These are phyloP conservation scores for Mycena galopus DNA, from an alignment of 768 basidiomycete genomes.

Conservation along the genomic window DNA sequence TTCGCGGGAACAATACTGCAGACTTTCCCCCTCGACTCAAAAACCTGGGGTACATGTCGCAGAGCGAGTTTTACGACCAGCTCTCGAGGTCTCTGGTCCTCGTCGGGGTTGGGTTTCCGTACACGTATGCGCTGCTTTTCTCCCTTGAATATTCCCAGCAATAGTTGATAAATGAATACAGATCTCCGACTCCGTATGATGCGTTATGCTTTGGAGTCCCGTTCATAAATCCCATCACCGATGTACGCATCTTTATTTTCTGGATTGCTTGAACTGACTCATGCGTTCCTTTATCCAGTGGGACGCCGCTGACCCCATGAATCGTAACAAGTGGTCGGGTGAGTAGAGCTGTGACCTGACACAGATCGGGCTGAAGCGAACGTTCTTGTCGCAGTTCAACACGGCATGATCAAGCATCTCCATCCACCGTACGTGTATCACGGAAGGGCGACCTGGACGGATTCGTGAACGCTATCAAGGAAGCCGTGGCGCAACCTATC, in stretches of 20 bases:
- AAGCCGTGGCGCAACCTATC: slow-evolving; percentile 45
- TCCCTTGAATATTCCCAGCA: no score
- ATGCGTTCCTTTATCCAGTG: no score
- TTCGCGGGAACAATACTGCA: background rate
- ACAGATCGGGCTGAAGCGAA: no score
- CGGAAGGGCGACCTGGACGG: slow-evolving; percentile 45
- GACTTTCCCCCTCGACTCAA: slow-evolving; percentile 4
- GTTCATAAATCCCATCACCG: slow-evolving; percentile 50
- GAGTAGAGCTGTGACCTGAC: no score
- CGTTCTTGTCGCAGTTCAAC: no score
- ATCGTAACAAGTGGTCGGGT: slow-evolving; percentile 44
- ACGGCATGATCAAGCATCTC: slow-evolving; percentile 42
- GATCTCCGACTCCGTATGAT: no score
- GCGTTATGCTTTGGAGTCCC: slow-evolving; percentile 53
- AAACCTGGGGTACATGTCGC: background rate
- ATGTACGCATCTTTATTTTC: slow-evolving; percentile 27
- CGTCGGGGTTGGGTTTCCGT: slow-evolving; percentile 14
- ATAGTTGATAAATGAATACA: slow-evolving; percentile 41
- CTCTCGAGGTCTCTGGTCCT: background rate
- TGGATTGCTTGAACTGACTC: no score
- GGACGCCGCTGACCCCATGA: slow-evolving; percentile 42
- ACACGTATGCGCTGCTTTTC: background rate
- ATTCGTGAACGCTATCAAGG: slow-evolving; percentile 44
- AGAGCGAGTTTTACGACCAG: slow-evolving; percentile 8
- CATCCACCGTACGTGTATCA: slow-evolving; percentile 52